A percentile compares a stretch with the other conserved stretches of the same genome.
phyloP scores from a whole-genome alignment of 805 yeast genomes.

The Blastobotrys muscicola region DNA sequence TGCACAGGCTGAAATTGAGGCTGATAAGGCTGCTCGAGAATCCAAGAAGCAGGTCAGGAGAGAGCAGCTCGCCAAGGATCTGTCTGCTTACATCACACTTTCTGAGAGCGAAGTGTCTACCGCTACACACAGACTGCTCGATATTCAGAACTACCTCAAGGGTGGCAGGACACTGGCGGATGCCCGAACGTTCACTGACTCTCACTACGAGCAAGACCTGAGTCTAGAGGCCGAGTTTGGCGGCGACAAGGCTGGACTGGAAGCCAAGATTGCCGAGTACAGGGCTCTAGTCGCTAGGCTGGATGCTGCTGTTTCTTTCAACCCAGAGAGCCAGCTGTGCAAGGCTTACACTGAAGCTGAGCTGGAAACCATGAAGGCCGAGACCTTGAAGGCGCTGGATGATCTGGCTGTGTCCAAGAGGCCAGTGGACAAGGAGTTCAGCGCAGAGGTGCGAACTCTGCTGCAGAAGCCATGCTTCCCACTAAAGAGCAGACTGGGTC shows the following conservation, averaged over 20 bases:
- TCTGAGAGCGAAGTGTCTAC: conserved; percentile 26
- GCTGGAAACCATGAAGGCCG: conserved; percentile 20
- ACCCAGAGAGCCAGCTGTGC: conserved; percentile 34
- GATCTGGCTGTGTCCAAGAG: neutral
- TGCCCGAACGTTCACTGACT: conserved; percentile 51
- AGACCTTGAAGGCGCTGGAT: conserved; percentile 16
- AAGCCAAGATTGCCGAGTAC: conserved; percentile 30
- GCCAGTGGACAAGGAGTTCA: conserved; percentile 25
- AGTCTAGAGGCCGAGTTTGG: conserved; percentile 27
- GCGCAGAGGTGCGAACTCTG: conserved; percentile 34
- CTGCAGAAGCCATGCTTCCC: conserved; percentile 32
- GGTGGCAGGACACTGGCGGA: conserved; percentile 51
- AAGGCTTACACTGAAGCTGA: conserved; percentile 31
- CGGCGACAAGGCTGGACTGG: conserved; percentile 19
- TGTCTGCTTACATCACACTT: conserved; percentile 17
- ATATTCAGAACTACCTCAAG: conserved; percentile 43
- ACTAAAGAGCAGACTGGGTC: conserved; percentile 27
- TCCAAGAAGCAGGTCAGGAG: conserved; percentile 28
- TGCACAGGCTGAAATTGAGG: conserved; percentile 43
- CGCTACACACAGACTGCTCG: conserved; percentile 46
- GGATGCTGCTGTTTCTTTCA: conserved; percentile 42
- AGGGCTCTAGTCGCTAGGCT: conserved; percentile 20
- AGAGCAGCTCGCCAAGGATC: conserved; percentile 25
- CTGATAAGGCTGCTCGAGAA: conserved; percentile 34
- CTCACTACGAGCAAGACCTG: conserved; percentile 33